These are phyloP conservation scores for Ziziphus jujuba DNA, from an alignment of 306 rosid species.

Conservation along the genomic window DNA sequence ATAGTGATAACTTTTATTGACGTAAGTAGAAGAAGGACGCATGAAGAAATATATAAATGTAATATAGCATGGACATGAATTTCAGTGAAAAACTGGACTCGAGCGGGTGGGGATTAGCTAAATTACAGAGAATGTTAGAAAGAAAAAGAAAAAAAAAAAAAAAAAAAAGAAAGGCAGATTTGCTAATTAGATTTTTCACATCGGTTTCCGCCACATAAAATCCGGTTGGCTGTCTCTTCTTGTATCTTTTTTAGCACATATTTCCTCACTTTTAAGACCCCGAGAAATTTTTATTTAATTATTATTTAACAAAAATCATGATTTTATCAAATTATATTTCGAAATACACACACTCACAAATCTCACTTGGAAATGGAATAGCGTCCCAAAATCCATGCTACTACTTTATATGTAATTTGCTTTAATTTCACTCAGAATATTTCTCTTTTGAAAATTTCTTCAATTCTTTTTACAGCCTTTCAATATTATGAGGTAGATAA, in stretches of 20 bases:
- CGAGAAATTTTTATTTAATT: not conserved
- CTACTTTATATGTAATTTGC: no score
- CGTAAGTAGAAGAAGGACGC: not conserved
- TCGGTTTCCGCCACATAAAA: slow-evolving; percentile 14
- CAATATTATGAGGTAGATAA: no score
- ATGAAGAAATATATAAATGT: not conserved
- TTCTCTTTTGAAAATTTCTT: no score
- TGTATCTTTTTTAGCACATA: slow-evolving; percentile 1
- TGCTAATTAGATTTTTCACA: not conserved
- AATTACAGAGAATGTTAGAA: slow-evolving; percentile 38
- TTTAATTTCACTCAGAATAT: no score
- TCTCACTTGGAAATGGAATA: not conserved
- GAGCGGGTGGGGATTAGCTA: slow-evolving; percentile 12
- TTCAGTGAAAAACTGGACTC: slow-evolving; percentile 31
- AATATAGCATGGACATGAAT: slow-evolving; percentile 12
- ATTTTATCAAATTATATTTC: not conserved
- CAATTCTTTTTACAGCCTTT: no score
- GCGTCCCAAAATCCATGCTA: not conserved
- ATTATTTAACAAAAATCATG: no score
- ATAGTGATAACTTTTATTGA: not conserved
- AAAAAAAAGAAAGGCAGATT: slow-evolving; percentile 5
- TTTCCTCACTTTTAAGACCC: slow-evolving; percentile 22
- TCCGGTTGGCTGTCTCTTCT: slow-evolving; percentile 9
- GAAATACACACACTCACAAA: not conserved
- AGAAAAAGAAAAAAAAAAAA: not conserved